Conservation (phyloP, 768 basidiomycete species). For the Termitomyces heimii region DNA sequence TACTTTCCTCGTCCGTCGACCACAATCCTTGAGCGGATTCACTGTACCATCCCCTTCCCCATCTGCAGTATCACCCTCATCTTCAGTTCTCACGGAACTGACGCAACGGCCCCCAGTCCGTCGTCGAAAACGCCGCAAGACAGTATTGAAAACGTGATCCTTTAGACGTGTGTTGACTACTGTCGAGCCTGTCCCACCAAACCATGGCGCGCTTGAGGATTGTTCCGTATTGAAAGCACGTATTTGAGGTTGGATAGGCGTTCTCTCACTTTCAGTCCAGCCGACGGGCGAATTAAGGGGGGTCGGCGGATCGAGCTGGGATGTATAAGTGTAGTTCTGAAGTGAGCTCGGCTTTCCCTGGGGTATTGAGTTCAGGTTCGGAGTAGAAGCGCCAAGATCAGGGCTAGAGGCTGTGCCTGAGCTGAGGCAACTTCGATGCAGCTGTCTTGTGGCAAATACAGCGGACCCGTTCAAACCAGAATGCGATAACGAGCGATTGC, state of each 20-base stretch:
- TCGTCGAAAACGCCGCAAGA: constrained; percentile 69
- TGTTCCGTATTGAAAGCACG: constrained; percentile 37
- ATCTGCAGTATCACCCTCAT: constrained; percentile 48
- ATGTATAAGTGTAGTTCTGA: constrained; percentile 29
- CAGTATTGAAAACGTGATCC: constrained; percentile 91
- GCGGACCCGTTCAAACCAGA: constrained; percentile 35
- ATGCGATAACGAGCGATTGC: constrained; percentile 44
- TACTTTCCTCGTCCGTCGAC: constrained; percentile 31
- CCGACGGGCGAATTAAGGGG: constrained; percentile 39
- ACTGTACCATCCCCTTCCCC: constrained; percentile 27
- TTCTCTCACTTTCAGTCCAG: constrained; percentile 25
- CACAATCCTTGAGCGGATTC: constrained; percentile 20
- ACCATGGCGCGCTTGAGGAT: constrained; percentile 41
- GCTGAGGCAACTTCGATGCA: constrained; percentile 37
- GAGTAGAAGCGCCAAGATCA: constrained; percentile 41
- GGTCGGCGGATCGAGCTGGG: constrained; percentile 38
- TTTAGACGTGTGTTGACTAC: constrained; percentile 91
- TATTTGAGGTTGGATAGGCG: constrained; percentile 27
- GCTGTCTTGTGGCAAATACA: constrained; percentile 27
- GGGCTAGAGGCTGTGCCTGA: constrained; percentile 66
- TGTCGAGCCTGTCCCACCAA: constrained; percentile 89
- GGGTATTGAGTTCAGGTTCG: constrained; percentile 14
- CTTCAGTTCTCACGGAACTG: constrained; percentile 39
- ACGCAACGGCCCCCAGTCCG: constrained; percentile 36
- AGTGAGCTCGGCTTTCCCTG: constrained; percentile 33